Evolutionary conservation across 352 stramenopile species (phyloP), one percentile per base, ranked within the genome.

Genomic region (Elongisporangium prolatum): DNA sequence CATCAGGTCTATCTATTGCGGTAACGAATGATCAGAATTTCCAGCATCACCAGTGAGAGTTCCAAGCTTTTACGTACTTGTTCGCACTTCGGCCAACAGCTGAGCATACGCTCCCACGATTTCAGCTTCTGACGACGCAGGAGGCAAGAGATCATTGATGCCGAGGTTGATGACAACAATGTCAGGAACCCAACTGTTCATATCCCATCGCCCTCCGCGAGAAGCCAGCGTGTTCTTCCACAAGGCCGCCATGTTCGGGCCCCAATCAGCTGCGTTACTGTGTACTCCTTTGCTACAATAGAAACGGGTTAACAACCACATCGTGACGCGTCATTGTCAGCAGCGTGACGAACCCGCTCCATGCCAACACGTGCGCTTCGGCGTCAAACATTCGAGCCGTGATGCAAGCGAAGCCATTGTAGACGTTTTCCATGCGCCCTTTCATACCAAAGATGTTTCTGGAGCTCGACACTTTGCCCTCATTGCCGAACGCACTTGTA

Each of bases 191-290:
- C 85, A 95, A 28, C 69, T 86, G 40, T 66, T 61, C 76, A 95
- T 81, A 54, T 92, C 80, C 80, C 84, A 93, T 8, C 78, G 64
- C 11, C 72, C 76, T 38, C 84, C 61, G 4, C 84, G 77, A 16
- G 81, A 90, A 54, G 83, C 85, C n/a, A 95, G 70, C n/a, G 80
- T 86, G 59, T 88, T 90, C 48, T 92, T 95, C 84, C 84, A 95
- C 52, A 95, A 54, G 21, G 68, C 59, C 0, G 80, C 84, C 82
- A 95, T 91, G 63, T 89, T 93, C 1, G 79, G 72, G 0, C 86
- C 82, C 86, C 86, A 95, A 69, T 93, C 86, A 13, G 77, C 84
- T 7, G 77, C 77, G 64, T 95, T 95, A 60, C 84, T 93, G 62
- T 95, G 84, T 5, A 95, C 82, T 14, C 86, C 86, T 64, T 95